phyloP scores from a whole-genome alignment of 257 asterid genomes.

The Salvia splendens region DNA sequence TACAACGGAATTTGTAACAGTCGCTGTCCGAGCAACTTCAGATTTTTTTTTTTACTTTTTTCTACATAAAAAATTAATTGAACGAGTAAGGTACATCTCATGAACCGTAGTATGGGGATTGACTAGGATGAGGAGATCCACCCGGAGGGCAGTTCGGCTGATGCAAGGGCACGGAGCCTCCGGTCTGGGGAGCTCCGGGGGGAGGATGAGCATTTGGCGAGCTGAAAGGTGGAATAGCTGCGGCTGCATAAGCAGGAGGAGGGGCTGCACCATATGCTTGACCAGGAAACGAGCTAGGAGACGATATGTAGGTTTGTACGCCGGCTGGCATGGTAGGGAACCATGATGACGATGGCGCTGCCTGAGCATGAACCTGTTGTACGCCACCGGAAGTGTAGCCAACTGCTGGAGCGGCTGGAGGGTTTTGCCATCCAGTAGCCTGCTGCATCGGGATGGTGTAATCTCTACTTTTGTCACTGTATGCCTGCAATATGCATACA shows the following conservation, averaged over 20 bases:
- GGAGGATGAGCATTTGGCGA: constrained; percentile 24
- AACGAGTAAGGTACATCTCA: constrained; percentile 29
- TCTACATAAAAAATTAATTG: not conserved
- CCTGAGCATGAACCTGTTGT: constrained; percentile 38
- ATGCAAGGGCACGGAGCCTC: constrained; percentile 43
- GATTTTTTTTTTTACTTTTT: not conserved
- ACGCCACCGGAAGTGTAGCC: constrained; percentile 40
- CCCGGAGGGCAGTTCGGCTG: constrained; percentile 37
- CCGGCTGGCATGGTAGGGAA: constrained; percentile 42
- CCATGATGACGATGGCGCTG: constrained; percentile 49
- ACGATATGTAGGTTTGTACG: constrained; percentile 38
- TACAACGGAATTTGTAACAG: constrained; percentile 10
- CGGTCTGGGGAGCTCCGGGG: constrained; percentile 32
- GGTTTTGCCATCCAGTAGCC: constrained; percentile 46
- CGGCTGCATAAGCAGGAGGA: constrained; percentile 41
- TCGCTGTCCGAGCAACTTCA: constrained; percentile 4
- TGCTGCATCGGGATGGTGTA: constrained; percentile 72
- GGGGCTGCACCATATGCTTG: constrained; percentile 47
- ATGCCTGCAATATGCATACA: constrained; percentile 47
- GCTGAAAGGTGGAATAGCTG: constrained; percentile 21
- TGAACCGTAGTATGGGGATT: constrained; percentile 44
- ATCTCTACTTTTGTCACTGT: constrained; percentile 85
- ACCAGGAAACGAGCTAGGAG: constrained; percentile 46
- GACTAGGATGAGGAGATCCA: constrained; percentile 43
- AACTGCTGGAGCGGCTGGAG: constrained; percentile 41